Conservation (phyloP, 352 stramenopile species). For the Phytopythium chamaehyphon region DNA sequence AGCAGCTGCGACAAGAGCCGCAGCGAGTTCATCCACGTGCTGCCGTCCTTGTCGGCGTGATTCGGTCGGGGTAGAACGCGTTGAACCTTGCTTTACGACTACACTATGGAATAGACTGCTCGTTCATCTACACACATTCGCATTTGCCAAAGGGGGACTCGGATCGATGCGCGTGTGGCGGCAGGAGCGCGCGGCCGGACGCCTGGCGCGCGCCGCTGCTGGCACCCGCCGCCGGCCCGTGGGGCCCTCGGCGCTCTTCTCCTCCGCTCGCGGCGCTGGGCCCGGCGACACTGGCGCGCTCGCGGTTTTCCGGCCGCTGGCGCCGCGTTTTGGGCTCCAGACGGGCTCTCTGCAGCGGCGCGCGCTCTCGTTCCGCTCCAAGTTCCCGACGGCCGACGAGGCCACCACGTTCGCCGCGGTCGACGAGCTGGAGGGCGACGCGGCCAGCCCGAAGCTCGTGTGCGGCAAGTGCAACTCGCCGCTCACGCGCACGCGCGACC, state of each 20-base stretch:
- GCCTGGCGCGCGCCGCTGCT: slow-evolving; percentile 1
- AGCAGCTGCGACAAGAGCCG: slow-evolving; percentile 53
- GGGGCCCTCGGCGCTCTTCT: neutral
- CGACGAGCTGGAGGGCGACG: slow-evolving; percentile 24
- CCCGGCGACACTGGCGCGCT: slow-evolving; percentile 2
- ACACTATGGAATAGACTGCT: slow-evolving; percentile 1
- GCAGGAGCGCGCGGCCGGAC: slow-evolving; percentile 4
- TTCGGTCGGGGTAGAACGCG: neutral
- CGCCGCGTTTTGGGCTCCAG: neutral
- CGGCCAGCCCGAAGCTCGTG: slow-evolving; percentile 46
- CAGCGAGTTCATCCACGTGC: slow-evolving; percentile 69
- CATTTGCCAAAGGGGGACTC: neutral
- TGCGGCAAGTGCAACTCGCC: slow-evolving; percentile 65
- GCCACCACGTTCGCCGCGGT: slow-evolving; percentile 34
- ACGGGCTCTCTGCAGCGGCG: slow-evolving; percentile 6
- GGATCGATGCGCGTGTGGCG: slow-evolving; percentile 2
- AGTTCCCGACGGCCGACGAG: slow-evolving; percentile 54
- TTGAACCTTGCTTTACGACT: slow-evolving; percentile 4
- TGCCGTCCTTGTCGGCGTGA: slow-evolving; percentile 26
- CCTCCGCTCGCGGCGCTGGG: slow-evolving; percentile 9
- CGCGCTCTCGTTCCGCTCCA: slow-evolving; percentile 42
- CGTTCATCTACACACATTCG: slow-evolving; percentile 1
- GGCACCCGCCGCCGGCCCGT: neutral
- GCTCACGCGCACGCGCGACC: slow-evolving; percentile 53
- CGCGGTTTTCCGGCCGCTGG: neutral